Base-by-base conservation (phyloP, 2,329 filamentous ascomycete species). In the Lasiodiplodia sp. region DNA sequence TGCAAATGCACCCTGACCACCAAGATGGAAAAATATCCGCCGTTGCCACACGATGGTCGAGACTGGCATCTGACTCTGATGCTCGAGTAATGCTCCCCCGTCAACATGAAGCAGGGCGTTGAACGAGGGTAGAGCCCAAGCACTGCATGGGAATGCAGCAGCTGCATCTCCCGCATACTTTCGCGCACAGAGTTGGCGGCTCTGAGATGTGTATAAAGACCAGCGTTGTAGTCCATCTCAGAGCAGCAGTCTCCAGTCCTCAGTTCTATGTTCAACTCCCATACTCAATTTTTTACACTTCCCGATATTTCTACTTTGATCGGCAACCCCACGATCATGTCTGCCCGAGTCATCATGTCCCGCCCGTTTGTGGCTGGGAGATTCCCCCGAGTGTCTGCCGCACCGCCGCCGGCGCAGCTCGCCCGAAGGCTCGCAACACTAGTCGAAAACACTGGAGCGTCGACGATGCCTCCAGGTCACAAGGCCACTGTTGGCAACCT, bases 401-500 rank as follows among this genome's bases (percentile, higher is more conserved):
- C 38, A 10, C 14, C 14, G 6, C 58, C 58, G 14, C 58, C 49
- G 18, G 0, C 34, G 16, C 16, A 18, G 23, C 49, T 44, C 0
- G 58, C 18, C 2, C 38, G 58, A 18, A 21, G 40, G 4, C 40
- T 62, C 10, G 58, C 58, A 16, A 62, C 58, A 8, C 40, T 62
- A 3, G 28, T 16, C 11, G 58, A 62, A 7, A 6, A n/a, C 5
- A 12, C n/a, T 11, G 40, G 14, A 4, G 58, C 58, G 14, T 31
- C 58, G 2, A 62, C 58, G 31, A 66, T 79, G 73, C 78, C 77
- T 10, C 77, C 77, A 0, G 72, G 74, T 16, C 73, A 73, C 72
- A 71, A 70, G 53, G 78, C 77, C 11, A 64, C 69, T 37, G 74
- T 76, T 38, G 76, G 74, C 38, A 49, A 75, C 2, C 76, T 85